These are phyloP conservation scores for Beta vulgaris DNA, from an alignment of 148 eudicot genomes.

Conservation along the genomic window DNA sequence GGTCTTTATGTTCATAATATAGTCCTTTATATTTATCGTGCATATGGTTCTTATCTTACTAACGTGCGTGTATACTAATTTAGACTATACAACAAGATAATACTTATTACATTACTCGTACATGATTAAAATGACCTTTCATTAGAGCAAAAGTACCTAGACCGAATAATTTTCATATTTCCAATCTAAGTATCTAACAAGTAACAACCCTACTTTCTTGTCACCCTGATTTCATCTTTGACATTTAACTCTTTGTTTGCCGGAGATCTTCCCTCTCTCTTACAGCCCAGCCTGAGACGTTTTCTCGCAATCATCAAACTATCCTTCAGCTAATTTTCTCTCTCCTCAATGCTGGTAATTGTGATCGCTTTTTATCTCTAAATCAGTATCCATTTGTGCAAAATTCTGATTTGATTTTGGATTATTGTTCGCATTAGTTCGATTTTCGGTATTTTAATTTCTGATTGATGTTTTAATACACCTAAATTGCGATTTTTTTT, in stretches of 20 bases:
- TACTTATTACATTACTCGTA: too few species aligned
- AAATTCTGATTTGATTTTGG: background rate
- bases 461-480: background rate
- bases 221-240: background rate
- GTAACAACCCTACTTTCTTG: conserved; percentile 8
- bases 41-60: too few species aligned
- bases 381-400: background rate
- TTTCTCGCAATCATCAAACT: background rate
- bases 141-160: too few species aligned
- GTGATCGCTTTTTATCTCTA: background rate
- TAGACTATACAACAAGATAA: too few species aligned
- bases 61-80: too few species aligned
- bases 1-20: too few species aligned
- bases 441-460: background rate
- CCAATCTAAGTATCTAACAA: background rate
- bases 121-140: too few species aligned
- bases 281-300: too few species aligned
- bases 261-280: background rate
- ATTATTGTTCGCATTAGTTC: background rate
- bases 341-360: conserved; percentile 24
- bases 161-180: too few species aligned
- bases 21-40: too few species aligned
- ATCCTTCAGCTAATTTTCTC: background rate
- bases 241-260: background rate
- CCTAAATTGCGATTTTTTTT: background rate